Conservation (phyloP, 2,329 filamentous ascomycete genomes). For the Thelonectria blattea region DNA sequence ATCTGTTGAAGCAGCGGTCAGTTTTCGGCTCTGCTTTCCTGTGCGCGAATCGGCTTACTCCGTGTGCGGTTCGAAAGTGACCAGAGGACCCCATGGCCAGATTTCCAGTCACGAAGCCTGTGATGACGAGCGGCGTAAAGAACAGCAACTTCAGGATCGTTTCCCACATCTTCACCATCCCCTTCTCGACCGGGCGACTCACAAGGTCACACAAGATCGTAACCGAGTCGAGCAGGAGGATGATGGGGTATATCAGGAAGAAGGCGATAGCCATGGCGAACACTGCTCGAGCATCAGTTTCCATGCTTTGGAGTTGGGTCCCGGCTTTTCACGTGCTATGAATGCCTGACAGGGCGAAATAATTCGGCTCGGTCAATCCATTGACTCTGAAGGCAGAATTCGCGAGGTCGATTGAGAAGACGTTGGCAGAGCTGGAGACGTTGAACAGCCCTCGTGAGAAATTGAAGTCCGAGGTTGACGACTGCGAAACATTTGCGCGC, state of each 20-base stretch:
- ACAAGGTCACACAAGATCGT: constrained; percentile 3
- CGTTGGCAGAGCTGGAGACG: constrained; percentile 1
- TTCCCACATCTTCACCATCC: constrained; percentile 7
- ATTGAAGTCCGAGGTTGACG: not conserved
- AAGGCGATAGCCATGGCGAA: constrained; percentile 10
- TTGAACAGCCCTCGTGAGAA: not conserved
- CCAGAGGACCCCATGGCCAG: constrained; percentile 9
- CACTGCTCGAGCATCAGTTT: not conserved
- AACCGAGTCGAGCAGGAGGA: not conserved
- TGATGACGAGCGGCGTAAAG: not conserved
- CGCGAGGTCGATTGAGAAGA: not conserved
- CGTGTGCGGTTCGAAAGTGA: constrained; percentile 13
- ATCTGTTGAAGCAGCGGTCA: not conserved
- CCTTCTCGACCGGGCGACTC: not conserved
- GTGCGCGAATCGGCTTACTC: not conserved
- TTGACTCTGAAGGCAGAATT: not conserved
- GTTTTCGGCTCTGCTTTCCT: not conserved
- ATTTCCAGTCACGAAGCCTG: constrained; percentile 2
- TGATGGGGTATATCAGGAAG: constrained; percentile 6
- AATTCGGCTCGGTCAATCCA: not conserved
- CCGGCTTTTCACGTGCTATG: not conserved
- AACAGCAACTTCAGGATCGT: not conserved
- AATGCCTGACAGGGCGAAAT: not conserved
- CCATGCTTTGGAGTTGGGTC: not conserved
- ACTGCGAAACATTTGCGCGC: not conserved